Percentiles rank a stretch among this genome's conserved stretches.
These are phyloP conservation scores for Termitomyces bulborhizus DNA, from an alignment of 768 basidiomycete genomes.

Conservation along the genomic window DNA sequence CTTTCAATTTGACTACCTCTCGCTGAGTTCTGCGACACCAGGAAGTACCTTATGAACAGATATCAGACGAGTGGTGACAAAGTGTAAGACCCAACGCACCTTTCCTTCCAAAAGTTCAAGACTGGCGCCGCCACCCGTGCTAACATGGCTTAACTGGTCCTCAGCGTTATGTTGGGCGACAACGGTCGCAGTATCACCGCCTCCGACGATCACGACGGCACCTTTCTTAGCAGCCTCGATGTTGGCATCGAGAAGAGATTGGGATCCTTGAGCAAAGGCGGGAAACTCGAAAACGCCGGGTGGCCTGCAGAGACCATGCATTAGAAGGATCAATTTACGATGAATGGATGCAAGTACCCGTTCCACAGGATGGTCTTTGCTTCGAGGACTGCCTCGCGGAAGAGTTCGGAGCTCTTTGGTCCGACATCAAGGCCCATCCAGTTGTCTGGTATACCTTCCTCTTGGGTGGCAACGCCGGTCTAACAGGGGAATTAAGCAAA, in stretches of 20 bases:
- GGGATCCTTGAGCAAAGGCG: conserved; percentile 82
- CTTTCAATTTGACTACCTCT: conserved; percentile 42
- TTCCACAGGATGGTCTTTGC: conserved; percentile 98
- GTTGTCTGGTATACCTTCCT: conserved; percentile 82
- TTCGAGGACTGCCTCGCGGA: conserved; percentile 71
- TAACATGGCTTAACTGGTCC: conserved; percentile 90
- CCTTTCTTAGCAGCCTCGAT: conserved; percentile 84
- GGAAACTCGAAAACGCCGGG: conserved; percentile 98
- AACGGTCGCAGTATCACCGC: conserved; percentile 94
- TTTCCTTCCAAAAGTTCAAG: conserved; percentile 98
- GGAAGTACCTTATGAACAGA: conserved; percentile 59
- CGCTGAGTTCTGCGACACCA: conserved; percentile 86
- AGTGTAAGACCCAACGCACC: conserved; percentile 37
- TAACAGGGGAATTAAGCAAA: conserved; percentile 19
- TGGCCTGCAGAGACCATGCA: conserved; percentile 46
- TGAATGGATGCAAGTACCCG: conserved; percentile 42
- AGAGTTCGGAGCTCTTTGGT: conserved; percentile 75
- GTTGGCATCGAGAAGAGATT: conserved; percentile 75
- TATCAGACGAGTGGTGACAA: not conserved
- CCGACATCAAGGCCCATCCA: conserved; percentile 97
- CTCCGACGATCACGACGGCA: conserved; percentile 91
- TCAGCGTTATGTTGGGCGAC: conserved; percentile 84
- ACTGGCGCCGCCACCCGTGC: conserved; percentile 91
- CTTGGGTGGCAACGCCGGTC: conserved; percentile 72
- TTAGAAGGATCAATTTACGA: not conserved